Base-by-base conservation (phyloP, 2,329 filamentous ascomycete genomes). In the Albophoma yamanashiensis region DNA sequence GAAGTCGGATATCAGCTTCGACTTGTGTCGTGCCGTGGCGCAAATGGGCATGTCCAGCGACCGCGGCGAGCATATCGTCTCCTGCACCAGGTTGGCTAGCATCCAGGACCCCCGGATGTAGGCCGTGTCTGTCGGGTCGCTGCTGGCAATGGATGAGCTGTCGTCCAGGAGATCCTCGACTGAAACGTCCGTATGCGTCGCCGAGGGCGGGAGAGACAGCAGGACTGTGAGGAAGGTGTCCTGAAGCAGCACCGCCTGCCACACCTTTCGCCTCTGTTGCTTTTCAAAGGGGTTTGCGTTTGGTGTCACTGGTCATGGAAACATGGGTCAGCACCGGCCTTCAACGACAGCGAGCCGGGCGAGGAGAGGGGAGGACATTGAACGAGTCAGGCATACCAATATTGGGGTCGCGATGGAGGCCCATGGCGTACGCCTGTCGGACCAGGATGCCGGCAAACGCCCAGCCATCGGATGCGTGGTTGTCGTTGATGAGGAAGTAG, bases 401-500 rank as follows among this genome's bases (percentile, higher is more conserved):
- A 61, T 91, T 89, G 0, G 89, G 89, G 67, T 92, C 89, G 20
- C 89, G 84, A 69, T 93, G 89, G 15, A 93, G 73, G 0, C 89
- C 88, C 86, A 93, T 89, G 31, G 89, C 89, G 67, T 92, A 92
- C 0, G 89, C 85, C 72, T 93, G 89, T 34, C 89, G 81, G 64
- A 91, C 86, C 27, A 91, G 73, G 34, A 93, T 87, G 7, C 89
- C 89, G 0, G 87, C 88, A 76, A 92, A 93, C 0, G 89, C 87
- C 86, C 89, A 93, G 1, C 89, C 89, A 69, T 93, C 89, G 0
- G 87, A 89, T 4, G 89, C 89, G 67, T 92, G 89, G 67, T 92
- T 92, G 71, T 93, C 89, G 67, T 93, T 93, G 76, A 92, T 92
- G 42, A 93, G 78, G 66, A 93, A 93, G 69, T 92, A 92, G 0